Base-by-base conservation (phyloP, 2,329 filamentous ascomycete species). In the Epichloe bromicola region DNA sequence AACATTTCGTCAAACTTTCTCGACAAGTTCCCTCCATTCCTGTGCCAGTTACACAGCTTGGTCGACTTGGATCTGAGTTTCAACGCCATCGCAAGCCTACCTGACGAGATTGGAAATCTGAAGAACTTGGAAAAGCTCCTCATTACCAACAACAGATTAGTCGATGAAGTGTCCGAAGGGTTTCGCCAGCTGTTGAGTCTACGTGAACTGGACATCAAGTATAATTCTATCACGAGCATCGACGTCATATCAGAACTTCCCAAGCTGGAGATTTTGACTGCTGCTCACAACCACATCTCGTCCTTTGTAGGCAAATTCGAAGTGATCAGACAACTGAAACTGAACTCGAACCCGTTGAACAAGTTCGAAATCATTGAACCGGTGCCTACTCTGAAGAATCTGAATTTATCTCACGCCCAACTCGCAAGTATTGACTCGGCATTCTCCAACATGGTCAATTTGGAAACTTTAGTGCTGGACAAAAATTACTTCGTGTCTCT, bases 51-150 rank as follows among this genome's bases (percentile, higher is more conserved):
- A 19, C 81, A 81, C 57, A 89, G 85, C 42, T 70, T 98, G 44
- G 86, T 95, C 12, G 91, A 98, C 63, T 78, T 98, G 40, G 93
- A 98, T 61, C 81, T 98, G 63, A 97, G 91, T 65, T 98, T 98
- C 77, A 98, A 98, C 64, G 80, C 83, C 40, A 95, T 98, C 55
- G 79, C 79, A 11, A 78, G 73, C 50, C 71, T 98, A 7, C 89
- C 90, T 1, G 82, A 84, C 14, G 73, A 83, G 55, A 86, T 98
- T 57, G 88, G 89, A 6, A 80, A 82, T 51, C 70, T 98, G 52
- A 80, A 76, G 52, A 87, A 83, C 50, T 71, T 98, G 38, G 93
- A 97, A 67, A 83, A 90, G 56, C 78, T 98, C 33, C 88, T 93
- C 70, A 91, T 95, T 58, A 97, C 93, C 2, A 98, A 98, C 70